These are phyloP conservation scores for Candida vartiovaarae DNA, from an alignment of 805 yeast species.

Conservation along the genomic window DNA sequence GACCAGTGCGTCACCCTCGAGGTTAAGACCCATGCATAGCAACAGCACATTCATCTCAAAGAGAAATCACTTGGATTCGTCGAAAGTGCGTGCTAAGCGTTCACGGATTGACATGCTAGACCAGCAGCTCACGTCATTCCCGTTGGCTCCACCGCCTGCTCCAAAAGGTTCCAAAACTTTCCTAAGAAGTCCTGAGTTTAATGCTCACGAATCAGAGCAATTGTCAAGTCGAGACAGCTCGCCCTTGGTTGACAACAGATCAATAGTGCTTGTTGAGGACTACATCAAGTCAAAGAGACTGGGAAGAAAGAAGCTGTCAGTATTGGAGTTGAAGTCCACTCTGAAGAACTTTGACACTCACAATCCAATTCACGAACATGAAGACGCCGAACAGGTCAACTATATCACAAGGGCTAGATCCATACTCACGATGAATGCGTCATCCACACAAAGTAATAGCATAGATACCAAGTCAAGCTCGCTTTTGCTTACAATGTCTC, in stretches of 20 bases:
- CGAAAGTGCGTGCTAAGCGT: slow-evolving; percentile 4
- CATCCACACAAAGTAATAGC: neutral
- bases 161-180: neutral
- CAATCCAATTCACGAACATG: neutral
- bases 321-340: slow-evolving; percentile 28
- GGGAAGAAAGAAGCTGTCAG: slow-evolving; percentile 25
- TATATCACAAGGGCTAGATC: slow-evolving; percentile 11
- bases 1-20: neutral
- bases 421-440: slow-evolving; percentile 6
- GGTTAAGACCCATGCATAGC: neutral
- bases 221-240: slow-evolving; percentile 9
- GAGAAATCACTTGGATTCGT: no score
- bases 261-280: slow-evolving; percentile 47
- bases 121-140: slow-evolving; percentile 31
- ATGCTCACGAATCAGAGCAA: slow-evolving; percentile 1
- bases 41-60: no score
- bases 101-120: slow-evolving; percentile 35
- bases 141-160: slow-evolving; percentile 27
- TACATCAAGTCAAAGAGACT: slow-evolving; percentile 31
- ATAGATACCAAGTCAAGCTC: neutral
- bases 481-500: neutral
- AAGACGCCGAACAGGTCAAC: slow-evolving; percentile 1
- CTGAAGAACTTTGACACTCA: slow-evolving; percentile 10
- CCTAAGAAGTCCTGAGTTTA: neutral
- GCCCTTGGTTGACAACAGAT: slow-evolving; percentile 17